Conservation (phyloP, 1,284 basidiomycete species). For the Porphyrellus sp. region DNA sequence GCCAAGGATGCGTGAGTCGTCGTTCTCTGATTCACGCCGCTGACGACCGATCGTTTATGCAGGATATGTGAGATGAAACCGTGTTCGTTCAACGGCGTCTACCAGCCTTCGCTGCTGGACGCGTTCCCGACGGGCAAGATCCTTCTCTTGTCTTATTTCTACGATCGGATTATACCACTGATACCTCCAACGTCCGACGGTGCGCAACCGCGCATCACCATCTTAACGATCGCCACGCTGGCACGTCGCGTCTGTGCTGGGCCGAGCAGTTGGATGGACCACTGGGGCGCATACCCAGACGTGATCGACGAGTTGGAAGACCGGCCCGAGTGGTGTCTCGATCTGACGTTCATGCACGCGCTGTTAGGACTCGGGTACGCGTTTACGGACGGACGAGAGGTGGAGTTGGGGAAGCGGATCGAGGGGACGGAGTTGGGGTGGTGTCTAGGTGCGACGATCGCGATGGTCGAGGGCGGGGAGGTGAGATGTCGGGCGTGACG, state of each 20-base stretch:
- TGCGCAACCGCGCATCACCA: constrained; percentile 41
- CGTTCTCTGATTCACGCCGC: not conserved
- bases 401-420: constrained; percentile 86
- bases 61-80: constrained; percentile 87
- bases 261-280: constrained; percentile 53
- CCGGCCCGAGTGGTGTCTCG: constrained; percentile 92
- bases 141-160: constrained; percentile 93
- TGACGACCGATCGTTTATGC: constrained; percentile 5
- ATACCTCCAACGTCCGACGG: constrained; percentile 39
- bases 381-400: constrained; percentile 63
- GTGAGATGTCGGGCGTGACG: constrained; percentile 46
- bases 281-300: constrained; percentile 49
- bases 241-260: constrained; percentile 76
- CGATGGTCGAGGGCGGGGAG: constrained; percentile 64
- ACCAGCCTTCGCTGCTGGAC: constrained; percentile 92
- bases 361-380: constrained; percentile 84
- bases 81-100: constrained; percentile 96
- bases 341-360: constrained; percentile 93
- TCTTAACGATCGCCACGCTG: constrained; percentile 62
- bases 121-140: constrained; percentile 81
- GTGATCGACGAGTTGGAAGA: constrained; percentile 77
- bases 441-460: constrained; percentile 85
- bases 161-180: constrained; percentile 88
- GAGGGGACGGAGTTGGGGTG: constrained; percentile 93
- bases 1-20: constrained; percentile 87